A percentile compares a stretch with the other conserved stretches of the same genome.
Conservation (phyloP, 2,329 filamentous ascomycete genomes). For the Tolypocladium capitatum region DNA sequence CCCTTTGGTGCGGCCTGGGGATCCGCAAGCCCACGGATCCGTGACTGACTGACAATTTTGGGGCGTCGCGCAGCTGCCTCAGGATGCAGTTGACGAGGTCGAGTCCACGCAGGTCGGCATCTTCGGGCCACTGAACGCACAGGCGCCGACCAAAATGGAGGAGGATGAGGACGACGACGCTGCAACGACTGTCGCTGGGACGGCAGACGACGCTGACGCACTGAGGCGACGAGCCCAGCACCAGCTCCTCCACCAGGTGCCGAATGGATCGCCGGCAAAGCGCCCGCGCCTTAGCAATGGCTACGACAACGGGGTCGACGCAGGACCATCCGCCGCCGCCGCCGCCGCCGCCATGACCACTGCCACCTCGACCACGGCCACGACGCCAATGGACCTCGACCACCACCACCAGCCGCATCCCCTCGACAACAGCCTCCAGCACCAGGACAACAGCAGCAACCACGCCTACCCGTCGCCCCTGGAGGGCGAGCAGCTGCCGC, state of each 20-base stretch:
- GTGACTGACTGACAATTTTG: neutral
- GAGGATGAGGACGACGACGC: slow-evolving; percentile 22
- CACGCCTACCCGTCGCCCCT: slow-evolving; percentile 54
- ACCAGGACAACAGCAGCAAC: slow-evolving; percentile 26
- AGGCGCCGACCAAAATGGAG: slow-evolving; percentile 28
- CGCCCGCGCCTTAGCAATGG: slow-evolving; percentile 48
- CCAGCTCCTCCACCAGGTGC: slow-evolving; percentile 24
- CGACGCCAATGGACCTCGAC: slow-evolving; percentile 49
- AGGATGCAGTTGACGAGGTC: slow-evolving; percentile 31
- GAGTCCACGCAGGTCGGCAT: slow-evolving; percentile 37
- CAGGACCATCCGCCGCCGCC: slow-evolving; percentile 11
- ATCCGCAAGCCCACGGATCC: slow-evolving; percentile 1
- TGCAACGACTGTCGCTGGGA: slow-evolving; percentile 1
- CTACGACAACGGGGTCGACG: slow-evolving; percentile 41
- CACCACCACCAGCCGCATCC: slow-evolving; percentile 19
- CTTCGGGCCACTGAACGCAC: slow-evolving; percentile 40
- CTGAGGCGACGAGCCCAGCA: slow-evolving; percentile 38
- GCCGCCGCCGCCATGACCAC: slow-evolving; percentile 26
- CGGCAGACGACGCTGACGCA: slow-evolving; percentile 24
- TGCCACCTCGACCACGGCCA: slow-evolving; percentile 21
- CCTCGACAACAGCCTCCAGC: slow-evolving; percentile 15
- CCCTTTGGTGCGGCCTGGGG: neutral
- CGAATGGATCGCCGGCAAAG: slow-evolving; percentile 46
- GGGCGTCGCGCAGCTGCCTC: slow-evolving; percentile 29
- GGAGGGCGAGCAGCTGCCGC: slow-evolving; percentile 41